Base-by-base conservation (phyloP, 2,329 filamentous ascomycete species). In the Capronia epimyces region DNA sequence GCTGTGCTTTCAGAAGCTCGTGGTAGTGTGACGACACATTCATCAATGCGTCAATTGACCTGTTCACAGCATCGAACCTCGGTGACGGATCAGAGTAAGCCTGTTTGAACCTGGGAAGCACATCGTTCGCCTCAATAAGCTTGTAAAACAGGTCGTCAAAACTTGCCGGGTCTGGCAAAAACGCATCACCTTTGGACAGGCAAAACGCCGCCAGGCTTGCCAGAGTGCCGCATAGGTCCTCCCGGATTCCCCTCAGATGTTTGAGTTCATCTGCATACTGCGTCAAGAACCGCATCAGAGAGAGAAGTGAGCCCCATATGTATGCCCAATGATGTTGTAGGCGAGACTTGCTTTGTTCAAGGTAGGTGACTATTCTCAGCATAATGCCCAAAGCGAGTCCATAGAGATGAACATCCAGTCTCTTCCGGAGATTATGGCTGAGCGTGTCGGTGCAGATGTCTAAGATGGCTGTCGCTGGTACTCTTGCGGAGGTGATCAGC, bases 91-190 rank as follows among this genome's bases (percentile, higher is more conserved):
- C 58, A 49, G 50, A 58, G 15, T 53, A 97, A 8, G 80, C 84
- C 56, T 89, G 82, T 34, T 88, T 82, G 71, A 97, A 95, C 64
- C 87, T 89, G 39, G 45, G 43, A 18, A 60, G 46, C 6, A 97
- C 77, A 10, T 88, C 79, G 9, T 90, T 89, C 1, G 85, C 87
- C 69, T 98, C 93, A 21, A 97, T 89, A 1, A 97, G 80, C 71
- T 98, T 98, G 79, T 98, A 98, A 71, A 98, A 97, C 0, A 98
- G 76, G 64, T 98, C 93, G 63, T 98, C 93, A 68, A 97, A 97
- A 1, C 88, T 84, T 15, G 86, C 80, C 0, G 89, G 84, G 24
- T 87, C 87, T 0, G 91, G 93, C 6, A 98, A 77, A 69, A 98
- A 97, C 2, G 86, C 83, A 66, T 97, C 93, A 5, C 93, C 93